phyloP scores from a whole-genome alignment of 2,329 filamentous ascomycete species.

The Endothia cerciana region DNA sequence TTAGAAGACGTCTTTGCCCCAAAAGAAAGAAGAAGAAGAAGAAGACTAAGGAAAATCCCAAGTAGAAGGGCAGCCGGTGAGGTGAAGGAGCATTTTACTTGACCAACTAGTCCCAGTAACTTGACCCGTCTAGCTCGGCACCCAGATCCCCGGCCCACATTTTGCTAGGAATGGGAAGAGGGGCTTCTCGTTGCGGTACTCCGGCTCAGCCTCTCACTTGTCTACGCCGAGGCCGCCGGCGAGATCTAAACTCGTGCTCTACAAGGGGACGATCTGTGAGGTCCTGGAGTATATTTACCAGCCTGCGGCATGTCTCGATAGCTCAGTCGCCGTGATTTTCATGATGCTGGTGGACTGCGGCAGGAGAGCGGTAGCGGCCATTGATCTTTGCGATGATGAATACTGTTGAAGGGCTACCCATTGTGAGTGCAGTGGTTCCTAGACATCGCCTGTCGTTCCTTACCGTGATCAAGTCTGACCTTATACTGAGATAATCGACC shows the following conservation, averaged over 20 bases:
- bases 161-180: constrained; percentile 13
- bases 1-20: background rate
- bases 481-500: too few species aligned
- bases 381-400: background rate
- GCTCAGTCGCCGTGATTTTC: background rate
- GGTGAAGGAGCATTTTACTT: too few species aligned
- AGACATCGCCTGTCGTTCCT: too few species aligned
- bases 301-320: constrained; percentile 8
- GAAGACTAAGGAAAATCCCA: too few species aligned
- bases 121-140: constrained; percentile 9
- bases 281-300: constrained; percentile 7
- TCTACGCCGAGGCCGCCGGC: background rate
- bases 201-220: background rate
- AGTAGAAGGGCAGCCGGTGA: too few species aligned
- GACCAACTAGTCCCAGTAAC: constrained; percentile 11
- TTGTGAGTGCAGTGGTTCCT: too few species aligned
- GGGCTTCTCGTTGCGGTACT: constrained; percentile 10
- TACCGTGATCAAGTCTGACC: too few species aligned
- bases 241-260: constrained; percentile 10
- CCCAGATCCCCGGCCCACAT: background rate
- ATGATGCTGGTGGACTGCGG: background rate
- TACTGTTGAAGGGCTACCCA: background rate
- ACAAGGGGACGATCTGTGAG: background rate
- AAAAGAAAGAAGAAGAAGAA: too few species aligned
- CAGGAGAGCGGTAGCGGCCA: constrained; percentile 3